Evolutionary conservation across 2,329 filamentous ascomycete genomes (phyloP).

Genomic region (Penicillium carneum): DNA sequence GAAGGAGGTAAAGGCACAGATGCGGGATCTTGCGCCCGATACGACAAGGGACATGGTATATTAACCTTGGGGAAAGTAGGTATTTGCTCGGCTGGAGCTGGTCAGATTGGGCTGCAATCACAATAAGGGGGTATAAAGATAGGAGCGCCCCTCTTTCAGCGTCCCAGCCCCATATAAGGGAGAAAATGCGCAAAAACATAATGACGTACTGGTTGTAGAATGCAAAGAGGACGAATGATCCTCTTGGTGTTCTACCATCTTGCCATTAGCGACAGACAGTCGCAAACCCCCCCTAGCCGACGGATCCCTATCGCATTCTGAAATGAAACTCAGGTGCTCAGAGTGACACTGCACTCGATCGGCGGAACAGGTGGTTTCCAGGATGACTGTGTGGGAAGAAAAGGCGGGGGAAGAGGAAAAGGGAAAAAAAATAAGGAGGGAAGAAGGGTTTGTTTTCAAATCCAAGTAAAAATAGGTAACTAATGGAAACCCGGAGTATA

Average conservation of each 20-base stretch:
- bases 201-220: conserved; percentile 48
- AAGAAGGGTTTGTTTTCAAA: conserved; percentile 15
- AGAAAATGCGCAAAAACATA: conserved; percentile 14
- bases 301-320: conserved; percentile 51
- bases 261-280: conserved; percentile 47
- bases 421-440: conserved; percentile 14
- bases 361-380: conserved; percentile 26
- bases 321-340: conserved; percentile 33
- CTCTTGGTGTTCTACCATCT: conserved; percentile 52
- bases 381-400: conserved; percentile 23
- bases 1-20: conserved; percentile 37
- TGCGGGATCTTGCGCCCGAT: conserved; percentile 36
- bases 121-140: conserved; percentile 18
- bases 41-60: conserved; percentile 46
- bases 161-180: conserved; percentile 18
- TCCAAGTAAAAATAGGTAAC: conserved; percentile 14
- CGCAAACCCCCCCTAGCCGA: conserved; percentile 48
- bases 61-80: conserved; percentile 40
- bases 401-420: conserved; percentile 8
- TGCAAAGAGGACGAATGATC: conserved; percentile 43
- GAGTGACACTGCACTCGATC: conserved; percentile 28
- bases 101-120: conserved; percentile 36
- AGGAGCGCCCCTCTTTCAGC: neutral
- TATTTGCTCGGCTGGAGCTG: conserved; percentile 41
- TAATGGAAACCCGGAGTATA: conserved; percentile 8